Base-by-base conservation (phyloP, 805 yeast species). In the Yarrowia sp. region DNA sequence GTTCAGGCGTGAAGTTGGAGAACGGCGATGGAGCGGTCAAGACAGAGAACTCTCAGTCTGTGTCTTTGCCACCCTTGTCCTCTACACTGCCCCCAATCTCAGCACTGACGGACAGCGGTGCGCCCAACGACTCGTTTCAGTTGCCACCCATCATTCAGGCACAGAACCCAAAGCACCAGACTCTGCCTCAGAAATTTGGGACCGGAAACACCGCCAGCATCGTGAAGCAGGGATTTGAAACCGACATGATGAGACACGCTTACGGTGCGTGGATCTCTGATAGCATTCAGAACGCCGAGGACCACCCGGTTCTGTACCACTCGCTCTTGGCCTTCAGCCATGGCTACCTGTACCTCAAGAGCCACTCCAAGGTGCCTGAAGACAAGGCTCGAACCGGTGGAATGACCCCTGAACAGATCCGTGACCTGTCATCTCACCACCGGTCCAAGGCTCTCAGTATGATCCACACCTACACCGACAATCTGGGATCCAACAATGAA, bases 221-320 rank as follows among this genome's bases (percentile, higher is more conserved):
- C 34, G 72, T 73, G n/a, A 69, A 68, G 46, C 73, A 72, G 58
- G 75, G 75, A 34, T 73, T 73, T 55, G 75, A 73, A 34, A 70
- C 75, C 1, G 75, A 73, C 50, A 69, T 71, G 68, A 70, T 73
- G 56, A 66, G 73, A 39, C 56, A 65, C 33, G 73, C 73, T 2
- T 73, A 72, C 61, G 68, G 63, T 13, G 70, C 72, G 30, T 74
- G 76, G 76, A 70, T 73, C 69, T 49, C 66, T 24, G 61, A 71
- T 49, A 65, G 70, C 39, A 53, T 72, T 36, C 64, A 49, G n/a
- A 60, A 68, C 63, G 72, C 75, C 5, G 71, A 66, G 20, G 68
- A 72, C 49, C 65, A 72, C 42, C 44, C 73, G 15, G 68, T 68
- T 30, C 68, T 74, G 13, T 73, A 69, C 68, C 76, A 74, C 61